phyloP scores from a whole-genome alignment of 1,284 basidiomycete genomes.

The Rhodotorula sp. region DNA sequence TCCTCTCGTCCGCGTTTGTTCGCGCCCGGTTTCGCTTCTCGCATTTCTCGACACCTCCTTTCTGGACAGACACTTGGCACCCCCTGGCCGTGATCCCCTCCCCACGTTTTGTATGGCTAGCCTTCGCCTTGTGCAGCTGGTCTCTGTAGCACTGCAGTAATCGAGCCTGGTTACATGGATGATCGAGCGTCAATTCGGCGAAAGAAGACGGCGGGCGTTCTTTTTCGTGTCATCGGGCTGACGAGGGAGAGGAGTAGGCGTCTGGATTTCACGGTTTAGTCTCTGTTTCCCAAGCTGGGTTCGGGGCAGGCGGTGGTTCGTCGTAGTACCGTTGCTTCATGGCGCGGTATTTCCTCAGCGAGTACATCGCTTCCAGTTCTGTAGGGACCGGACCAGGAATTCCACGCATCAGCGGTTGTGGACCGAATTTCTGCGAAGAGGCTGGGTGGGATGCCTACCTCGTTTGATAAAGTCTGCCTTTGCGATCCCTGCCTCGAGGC shows the following conservation, averaged over 20 bases:
- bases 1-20: no score
- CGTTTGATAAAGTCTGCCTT: conserved; percentile 42
- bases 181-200: no score
- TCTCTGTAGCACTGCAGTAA: no score
- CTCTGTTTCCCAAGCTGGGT: not conserved
- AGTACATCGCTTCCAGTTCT: conserved; percentile 40
- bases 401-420: not conserved
- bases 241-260: no score
- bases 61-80: not conserved
- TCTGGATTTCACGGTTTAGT: no score
- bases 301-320: conserved; percentile 5
- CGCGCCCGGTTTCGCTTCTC: not conserved
- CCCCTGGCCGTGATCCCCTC: not conserved
- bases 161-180: no score
- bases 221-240: no score
- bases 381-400: not conserved
- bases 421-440: not conserved
- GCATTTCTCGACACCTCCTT: not conserved
- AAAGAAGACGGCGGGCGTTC: no score
- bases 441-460: conserved; percentile 5
- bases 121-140: no score
- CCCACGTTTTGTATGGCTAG: no score
- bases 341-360: conserved; percentile 36
- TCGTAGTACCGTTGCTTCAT: conserved; percentile 37
- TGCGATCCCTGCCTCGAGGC: conserved; percentile 27